Evolutionary conservation across 345 rosid genomes (phyloP).

Genomic region (Raphanus raphanistrum): DNA sequence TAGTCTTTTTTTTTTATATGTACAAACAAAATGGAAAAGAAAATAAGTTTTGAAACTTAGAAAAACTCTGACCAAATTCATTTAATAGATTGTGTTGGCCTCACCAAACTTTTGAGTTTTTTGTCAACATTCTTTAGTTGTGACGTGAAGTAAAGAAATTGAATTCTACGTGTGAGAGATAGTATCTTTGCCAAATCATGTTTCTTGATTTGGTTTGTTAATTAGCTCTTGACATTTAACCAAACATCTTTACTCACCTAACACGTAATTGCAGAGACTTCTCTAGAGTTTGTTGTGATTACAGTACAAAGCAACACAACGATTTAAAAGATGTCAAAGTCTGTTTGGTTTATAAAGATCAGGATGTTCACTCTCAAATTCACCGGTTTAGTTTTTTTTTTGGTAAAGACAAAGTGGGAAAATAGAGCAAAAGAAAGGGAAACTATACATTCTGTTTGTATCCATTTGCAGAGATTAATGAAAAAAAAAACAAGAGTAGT

Average conservation of each 20-base stretch:
- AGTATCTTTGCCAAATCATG: constrained; percentile 24
- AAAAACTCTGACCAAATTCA: background rate
- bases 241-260: constrained; percentile 11
- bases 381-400: constrained; percentile 6
- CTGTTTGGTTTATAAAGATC: too few relatives aligned
- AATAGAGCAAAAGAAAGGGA: background rate
- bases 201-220: constrained; percentile 30
- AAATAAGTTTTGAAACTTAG: background rate
- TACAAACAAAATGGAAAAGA: constrained; percentile 20
- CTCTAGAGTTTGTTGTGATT: background rate
- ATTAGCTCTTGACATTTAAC: constrained; percentile 2
- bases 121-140: constrained; percentile 12
- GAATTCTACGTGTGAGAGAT: constrained; percentile 3
- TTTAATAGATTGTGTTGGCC: constrained; percentile 29
- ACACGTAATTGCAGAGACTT: constrained; percentile 12
- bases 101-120: constrained; percentile 31
- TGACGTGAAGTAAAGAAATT: constrained; percentile 34
- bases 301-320: background rate
- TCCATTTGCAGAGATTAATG: constrained; percentile 25
- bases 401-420: background rate
- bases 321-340: too few relatives aligned
- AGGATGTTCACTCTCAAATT: background rate
- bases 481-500: constrained; percentile 22
- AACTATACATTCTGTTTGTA: constrained; percentile 41
- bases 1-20: constrained; percentile 13